phyloP scores from a whole-genome alignment of 345 rosid genomes.

The Leavenworthia alabamica region DNA sequence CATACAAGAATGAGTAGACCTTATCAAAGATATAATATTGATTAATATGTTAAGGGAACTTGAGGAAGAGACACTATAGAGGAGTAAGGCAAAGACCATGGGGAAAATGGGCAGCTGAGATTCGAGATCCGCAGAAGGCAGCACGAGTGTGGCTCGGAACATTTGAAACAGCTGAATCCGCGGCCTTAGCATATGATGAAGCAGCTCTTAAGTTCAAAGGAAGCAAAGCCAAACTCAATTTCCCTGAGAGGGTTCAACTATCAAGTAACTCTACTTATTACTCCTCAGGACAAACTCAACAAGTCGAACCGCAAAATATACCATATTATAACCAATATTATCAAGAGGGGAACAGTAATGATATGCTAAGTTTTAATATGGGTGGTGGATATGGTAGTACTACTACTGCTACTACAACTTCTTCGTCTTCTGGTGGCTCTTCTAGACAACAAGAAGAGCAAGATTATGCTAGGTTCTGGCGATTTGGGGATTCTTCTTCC shows the following conservation, averaged over 20 bases:
- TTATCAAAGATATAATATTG: not conserved
- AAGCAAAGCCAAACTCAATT: conserved; percentile 73
- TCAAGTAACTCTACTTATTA: conserved; percentile 16
- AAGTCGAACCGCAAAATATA: not conserved
- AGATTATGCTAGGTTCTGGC: conserved; percentile 22
- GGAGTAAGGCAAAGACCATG: conserved; percentile 65
- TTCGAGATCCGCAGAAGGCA: conserved; percentile 52
- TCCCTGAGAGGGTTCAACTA: conserved; percentile 60
- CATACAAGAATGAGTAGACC: not conserved
- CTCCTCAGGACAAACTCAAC: conserved; percentile 15
- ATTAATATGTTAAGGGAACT: conserved; percentile 20
- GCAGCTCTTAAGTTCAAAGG: conserved; percentile 81
- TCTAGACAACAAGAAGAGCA: conserved; percentile 32
- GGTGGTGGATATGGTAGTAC: conserved; percentile 14
- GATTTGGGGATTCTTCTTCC: conserved; percentile 28
- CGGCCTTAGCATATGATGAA: conserved; percentile 71
- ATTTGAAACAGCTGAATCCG: conserved; percentile 68
- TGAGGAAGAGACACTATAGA: conserved; percentile 45
- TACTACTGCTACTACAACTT: conserved; percentile 19
- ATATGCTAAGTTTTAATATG: conserved; percentile 17
- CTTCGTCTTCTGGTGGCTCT: conserved; percentile 33
- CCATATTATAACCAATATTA: conserved; percentile 22
- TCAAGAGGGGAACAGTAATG: conserved; percentile 15
- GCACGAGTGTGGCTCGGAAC: conserved; percentile 74
- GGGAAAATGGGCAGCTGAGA: conserved; percentile 69